These are phyloP conservation scores for Raffaelea deltoideospora DNA, from an alignment of 2,329 filamentous ascomycete species.

Conservation along the genomic window DNA sequence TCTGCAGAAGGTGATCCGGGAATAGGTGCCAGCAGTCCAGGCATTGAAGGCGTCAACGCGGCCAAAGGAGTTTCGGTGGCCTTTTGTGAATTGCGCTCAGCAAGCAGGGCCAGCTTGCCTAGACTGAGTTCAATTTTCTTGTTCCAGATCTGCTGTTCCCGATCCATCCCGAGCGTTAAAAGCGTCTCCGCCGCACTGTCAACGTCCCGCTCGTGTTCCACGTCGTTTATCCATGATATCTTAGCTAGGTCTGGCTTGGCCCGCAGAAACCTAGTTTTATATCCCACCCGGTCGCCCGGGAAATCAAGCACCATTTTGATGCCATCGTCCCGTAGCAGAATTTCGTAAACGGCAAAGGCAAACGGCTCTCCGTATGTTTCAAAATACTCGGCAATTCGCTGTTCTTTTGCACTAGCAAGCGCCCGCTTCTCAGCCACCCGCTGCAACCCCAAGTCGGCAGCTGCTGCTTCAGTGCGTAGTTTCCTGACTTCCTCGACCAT, in stretches of 20 bases:
- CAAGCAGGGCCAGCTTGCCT: conserved; percentile 66
- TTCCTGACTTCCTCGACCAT: conserved; percentile 36
- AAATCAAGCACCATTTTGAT: conserved; percentile 57
- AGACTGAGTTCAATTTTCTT: conserved; percentile 88
- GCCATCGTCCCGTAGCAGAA: conserved; percentile 53
- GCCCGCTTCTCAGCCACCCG: conserved; percentile 23
- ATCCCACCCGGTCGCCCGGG: conserved; percentile 49
- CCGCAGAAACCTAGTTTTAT: conserved; percentile 65
- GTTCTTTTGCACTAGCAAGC: conserved; percentile 29
- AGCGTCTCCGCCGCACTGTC: conserved; percentile 57
- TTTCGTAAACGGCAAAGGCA: conserved; percentile 66
- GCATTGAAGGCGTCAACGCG: no score
- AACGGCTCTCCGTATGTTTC: conserved; percentile 50
- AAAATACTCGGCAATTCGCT: conserved; percentile 38
- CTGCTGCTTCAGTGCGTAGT: conserved; percentile 20
- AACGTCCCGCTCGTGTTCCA: conserved; percentile 62
- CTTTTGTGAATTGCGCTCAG: no score
- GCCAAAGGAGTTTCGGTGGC: no score
- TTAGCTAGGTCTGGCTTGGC: conserved; percentile 57
- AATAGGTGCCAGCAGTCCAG: no score
- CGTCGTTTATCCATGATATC: conserved; percentile 89
- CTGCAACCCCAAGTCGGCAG: conserved; percentile 19
- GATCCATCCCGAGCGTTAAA: conserved; percentile 49
- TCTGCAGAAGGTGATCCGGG: no score
- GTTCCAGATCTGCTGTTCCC: conserved; percentile 74